Percentiles rank a stretch among this genome's conserved stretches.
These are phyloP conservation scores for Edaphochlamys debaryana DNA, from an alignment of 139 green algal species.

Conservation along the genomic window DNA sequence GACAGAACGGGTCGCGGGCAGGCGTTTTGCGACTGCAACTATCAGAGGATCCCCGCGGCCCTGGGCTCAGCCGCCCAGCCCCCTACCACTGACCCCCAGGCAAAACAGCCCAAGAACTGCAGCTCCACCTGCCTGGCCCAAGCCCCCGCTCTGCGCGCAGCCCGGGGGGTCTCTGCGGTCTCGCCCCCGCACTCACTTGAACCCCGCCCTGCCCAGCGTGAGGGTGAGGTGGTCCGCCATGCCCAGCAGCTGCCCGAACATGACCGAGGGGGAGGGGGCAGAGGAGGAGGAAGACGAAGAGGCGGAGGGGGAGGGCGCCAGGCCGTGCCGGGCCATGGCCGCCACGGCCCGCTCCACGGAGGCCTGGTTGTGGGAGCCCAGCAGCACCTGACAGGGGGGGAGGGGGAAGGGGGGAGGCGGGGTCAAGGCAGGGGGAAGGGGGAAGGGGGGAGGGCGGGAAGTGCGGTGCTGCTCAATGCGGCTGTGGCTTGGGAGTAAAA, in stretches of 20 bases:
- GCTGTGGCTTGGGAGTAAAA: not conserved
- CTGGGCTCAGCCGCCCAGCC: too few species aligned
- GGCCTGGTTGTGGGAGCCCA: conserved; percentile 78
- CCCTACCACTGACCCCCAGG: too few species aligned
- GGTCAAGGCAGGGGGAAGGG: too few species aligned
- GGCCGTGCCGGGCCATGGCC: conserved; percentile 65
- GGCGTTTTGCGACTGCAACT: not conserved
- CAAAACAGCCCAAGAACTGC: too few species aligned
- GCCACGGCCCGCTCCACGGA: conserved; percentile 75
- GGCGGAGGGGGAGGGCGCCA: conserved; percentile 49
- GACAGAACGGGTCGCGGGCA: too few species aligned
- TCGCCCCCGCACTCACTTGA: conserved; percentile 28
- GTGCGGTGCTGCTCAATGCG: too few species aligned
- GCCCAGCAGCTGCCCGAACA: conserved; percentile 76
- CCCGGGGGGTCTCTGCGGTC: too few species aligned
- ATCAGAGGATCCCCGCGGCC: too few species aligned
- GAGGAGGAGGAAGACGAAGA: conserved; percentile 83
- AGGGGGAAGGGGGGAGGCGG: not conserved
- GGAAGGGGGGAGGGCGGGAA: too few species aligned
- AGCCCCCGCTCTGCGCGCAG: too few species aligned
- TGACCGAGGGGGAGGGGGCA: not conserved
- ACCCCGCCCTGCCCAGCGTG: conserved; percentile 39
- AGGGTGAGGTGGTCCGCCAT: conserved; percentile 91
- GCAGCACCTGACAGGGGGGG: conserved; percentile 21
- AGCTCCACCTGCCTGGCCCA: too few species aligned